Conservation (phyloP, 768 basidiomycete species). For the Clavulina sp. region DNA sequence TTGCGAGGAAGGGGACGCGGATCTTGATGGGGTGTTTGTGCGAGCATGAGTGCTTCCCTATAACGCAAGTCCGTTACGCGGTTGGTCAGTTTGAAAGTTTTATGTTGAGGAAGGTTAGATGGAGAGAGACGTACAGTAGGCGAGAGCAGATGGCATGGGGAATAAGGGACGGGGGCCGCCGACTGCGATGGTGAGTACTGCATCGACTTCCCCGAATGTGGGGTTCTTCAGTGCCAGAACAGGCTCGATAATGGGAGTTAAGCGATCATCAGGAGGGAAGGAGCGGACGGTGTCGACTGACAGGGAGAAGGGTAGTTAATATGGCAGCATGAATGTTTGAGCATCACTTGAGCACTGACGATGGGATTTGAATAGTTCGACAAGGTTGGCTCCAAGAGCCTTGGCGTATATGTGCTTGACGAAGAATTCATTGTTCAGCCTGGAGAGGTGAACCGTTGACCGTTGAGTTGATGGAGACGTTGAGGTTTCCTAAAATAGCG, state of each 20-base stretch:
- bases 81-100: too few relatives aligned
- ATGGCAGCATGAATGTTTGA: neutral
- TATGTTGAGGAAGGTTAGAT: neutral
- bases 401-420: neutral
- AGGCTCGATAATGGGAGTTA: neutral
- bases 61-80: too few relatives aligned
- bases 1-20: constrained; percentile 3
- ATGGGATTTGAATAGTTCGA: neutral
- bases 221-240: neutral
- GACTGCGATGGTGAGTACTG: neutral
- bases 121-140: neutral
- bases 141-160: neutral
- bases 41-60: too few relatives aligned
- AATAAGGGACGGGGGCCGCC: neutral
- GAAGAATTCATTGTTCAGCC: neutral
- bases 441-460: neutral
- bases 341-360: neutral
- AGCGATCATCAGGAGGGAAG: neutral
- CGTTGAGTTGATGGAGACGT: neutral
- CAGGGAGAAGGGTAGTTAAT: neutral
- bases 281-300: neutral
- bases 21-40: too few relatives aligned
- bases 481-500: constrained; percentile 1
- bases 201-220: neutral
- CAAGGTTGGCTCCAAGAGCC: neutral